Percentiles rank a stretch among this genome's conserved stretches.
phyloP scores from a whole-genome alignment of 352 stramenopile species.

The Pythium periplocum region DNA sequence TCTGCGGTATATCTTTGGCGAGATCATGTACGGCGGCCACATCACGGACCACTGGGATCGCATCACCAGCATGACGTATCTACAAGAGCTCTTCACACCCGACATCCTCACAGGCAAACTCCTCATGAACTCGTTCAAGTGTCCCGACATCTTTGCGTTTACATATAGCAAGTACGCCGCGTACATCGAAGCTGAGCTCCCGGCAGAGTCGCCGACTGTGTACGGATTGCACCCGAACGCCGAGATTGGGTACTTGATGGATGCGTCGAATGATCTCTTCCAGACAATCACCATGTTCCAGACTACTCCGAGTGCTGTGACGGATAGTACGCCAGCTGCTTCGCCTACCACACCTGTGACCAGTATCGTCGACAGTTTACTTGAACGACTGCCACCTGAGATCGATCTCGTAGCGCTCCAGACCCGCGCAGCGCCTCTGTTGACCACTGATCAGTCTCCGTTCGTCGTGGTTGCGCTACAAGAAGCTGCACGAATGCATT shows the following conservation, averaged over 20 bases:
- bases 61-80: slow-evolving; percentile 77
- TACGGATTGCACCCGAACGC: slow-evolving; percentile 80
- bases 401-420: slow-evolving; percentile 55
- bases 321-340: slow-evolving; percentile 30
- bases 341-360: slow-evolving; percentile 16
- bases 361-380: slow-evolving; percentile 44
- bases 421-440: slow-evolving; percentile 40
- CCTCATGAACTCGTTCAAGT: slow-evolving; percentile 70
- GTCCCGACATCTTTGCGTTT: slow-evolving; percentile 54
- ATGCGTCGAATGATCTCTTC: slow-evolving; percentile 83
- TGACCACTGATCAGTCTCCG: slow-evolving; percentile 61
- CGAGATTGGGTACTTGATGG: slow-evolving; percentile 73
- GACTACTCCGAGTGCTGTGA: slow-evolving; percentile 74
- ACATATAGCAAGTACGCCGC: slow-evolving; percentile 94
- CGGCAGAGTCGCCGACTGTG: slow-evolving; percentile 54
- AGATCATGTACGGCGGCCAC: slow-evolving; percentile 90
- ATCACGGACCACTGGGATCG: slow-evolving; percentile 85
- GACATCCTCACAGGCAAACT: slow-evolving; percentile 50
- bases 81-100: slow-evolving; percentile 57
- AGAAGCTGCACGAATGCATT: slow-evolving; percentile 73
- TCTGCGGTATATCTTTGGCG: slow-evolving; percentile 88
- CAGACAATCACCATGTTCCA: slow-evolving; percentile 82
- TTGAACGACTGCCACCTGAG: slow-evolving; percentile 54
- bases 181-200: slow-evolving; percentile 64
- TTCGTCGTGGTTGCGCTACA: slow-evolving; percentile 83